Evolutionary conservation across 2,329 filamentous ascomycete genomes (phyloP).

Genomic region (Zalaria obscura): DNA sequence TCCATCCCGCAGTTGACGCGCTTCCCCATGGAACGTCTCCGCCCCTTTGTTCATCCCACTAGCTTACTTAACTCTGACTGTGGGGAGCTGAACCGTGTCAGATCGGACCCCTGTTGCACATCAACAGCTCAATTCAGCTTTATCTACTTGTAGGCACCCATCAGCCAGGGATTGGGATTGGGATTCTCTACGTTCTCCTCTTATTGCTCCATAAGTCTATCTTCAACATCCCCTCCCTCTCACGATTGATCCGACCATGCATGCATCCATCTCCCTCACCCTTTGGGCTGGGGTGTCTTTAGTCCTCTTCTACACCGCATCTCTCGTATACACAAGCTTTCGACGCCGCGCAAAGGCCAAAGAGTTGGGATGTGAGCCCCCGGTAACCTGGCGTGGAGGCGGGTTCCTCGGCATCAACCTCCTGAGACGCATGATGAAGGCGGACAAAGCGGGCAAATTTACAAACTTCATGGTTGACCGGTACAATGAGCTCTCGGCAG

Average conservation of each 20-base stretch:
- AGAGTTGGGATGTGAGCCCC: slow-evolving; percentile 3
- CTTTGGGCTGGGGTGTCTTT: background rate
- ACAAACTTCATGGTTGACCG: slow-evolving; percentile 15
- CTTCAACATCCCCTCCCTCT: no score
- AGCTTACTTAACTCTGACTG: no score
- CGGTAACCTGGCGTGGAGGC: slow-evolving; percentile 12
- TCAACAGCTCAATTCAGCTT: no score
- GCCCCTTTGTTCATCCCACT: no score
- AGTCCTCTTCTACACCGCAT: background rate
- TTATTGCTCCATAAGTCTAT: no score
- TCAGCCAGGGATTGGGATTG: no score
- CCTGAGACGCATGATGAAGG: slow-evolving; percentile 12
- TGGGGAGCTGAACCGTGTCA: no score
- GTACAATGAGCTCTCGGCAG: slow-evolving; percentile 10
- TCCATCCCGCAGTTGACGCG: no score
- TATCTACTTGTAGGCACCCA: no score
- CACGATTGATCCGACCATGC: background rate
- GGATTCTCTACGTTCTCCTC: no score
- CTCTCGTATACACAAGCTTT: background rate
- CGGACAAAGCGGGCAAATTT: slow-evolving; percentile 13
- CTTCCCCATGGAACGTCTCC: no score
- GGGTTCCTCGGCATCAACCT: slow-evolving; percentile 16
- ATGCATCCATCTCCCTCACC: background rate
- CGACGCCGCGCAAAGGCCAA: background rate
- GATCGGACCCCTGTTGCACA: no score